phyloP scores from a whole-genome alignment of 345 rosid genomes.

The Pugionium dolabratum region DNA sequence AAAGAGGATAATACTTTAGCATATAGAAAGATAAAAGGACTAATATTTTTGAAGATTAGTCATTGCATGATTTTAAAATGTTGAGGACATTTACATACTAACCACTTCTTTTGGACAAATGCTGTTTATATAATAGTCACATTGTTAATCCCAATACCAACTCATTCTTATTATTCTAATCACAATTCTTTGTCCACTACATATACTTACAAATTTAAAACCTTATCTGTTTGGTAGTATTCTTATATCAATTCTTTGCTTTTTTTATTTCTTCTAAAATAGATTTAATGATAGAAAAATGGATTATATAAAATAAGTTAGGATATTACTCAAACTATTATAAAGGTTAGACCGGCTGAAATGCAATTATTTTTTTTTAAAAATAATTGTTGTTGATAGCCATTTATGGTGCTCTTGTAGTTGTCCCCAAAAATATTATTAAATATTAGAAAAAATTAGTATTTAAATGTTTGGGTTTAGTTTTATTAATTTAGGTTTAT shows the following conservation, averaged over 20 bases:
- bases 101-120: conserved; percentile 33
- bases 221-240: conserved; percentile 22
- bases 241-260: conserved; percentile 2
- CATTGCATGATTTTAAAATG: background rate
- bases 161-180: conserved; percentile 29
- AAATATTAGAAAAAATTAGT: too few relatives aligned
- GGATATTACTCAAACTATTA: background rate
- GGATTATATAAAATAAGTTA: background rate
- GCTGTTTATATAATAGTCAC: conserved; percentile 12
- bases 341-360: background rate
- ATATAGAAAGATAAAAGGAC: background rate
- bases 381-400: too few relatives aligned
- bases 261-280: conserved; percentile 3
- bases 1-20: background rate
- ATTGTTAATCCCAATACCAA: conserved; percentile 21
- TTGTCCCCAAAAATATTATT: too few relatives aligned
- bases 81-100: conserved; percentile 31
- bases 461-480: too few relatives aligned
- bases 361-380: too few relatives aligned
- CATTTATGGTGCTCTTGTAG: too few relatives aligned
- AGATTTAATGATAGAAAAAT: background rate
- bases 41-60: background rate
- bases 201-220: conserved; percentile 3
- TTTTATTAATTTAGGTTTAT: too few relatives aligned
- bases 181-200: conserved; percentile 12